Evolutionary conservation across 176 grass and related monocot species (phyloP).

Genomic region (Aegilops speltoides): DNA sequence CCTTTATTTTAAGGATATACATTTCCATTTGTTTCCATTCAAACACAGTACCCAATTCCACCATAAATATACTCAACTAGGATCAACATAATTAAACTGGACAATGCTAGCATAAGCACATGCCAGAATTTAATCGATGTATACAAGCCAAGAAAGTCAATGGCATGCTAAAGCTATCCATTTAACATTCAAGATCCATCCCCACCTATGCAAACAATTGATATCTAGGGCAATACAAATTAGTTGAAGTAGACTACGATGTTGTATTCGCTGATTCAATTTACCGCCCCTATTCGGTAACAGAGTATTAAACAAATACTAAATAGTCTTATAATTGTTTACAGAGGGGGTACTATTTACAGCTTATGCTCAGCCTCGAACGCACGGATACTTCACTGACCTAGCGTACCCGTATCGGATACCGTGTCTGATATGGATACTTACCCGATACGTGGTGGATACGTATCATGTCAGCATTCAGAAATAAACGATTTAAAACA

Average conservation of each 20-base stretch:
- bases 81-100: neutral
- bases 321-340: too few relatives aligned
- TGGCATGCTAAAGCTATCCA: neutral
- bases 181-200: neutral
- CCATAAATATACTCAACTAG: neutral
- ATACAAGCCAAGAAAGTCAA: neutral
- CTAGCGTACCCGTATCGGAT: too few relatives aligned
- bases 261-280: neutral
- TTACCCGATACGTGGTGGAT: too few relatives aligned
- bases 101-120: neutral
- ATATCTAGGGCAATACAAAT: neutral
- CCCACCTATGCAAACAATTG: neutral
- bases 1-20: neutral
- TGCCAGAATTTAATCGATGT: neutral
- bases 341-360: neutral
- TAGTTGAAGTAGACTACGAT: neutral
- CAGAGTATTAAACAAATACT: neutral
- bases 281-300: neutral
- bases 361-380: neutral
- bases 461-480: too few relatives aligned
- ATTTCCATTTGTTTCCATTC: neutral
- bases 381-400: too few relatives aligned
- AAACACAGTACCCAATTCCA: neutral
- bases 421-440: too few relatives aligned
- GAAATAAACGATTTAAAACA: too few relatives aligned